A percentile compares a stretch with the other conserved stretches of the same genome.
phyloP scores from a whole-genome alignment of 2,329 filamentous ascomycete genomes.

The Polychaeton citri region DNA sequence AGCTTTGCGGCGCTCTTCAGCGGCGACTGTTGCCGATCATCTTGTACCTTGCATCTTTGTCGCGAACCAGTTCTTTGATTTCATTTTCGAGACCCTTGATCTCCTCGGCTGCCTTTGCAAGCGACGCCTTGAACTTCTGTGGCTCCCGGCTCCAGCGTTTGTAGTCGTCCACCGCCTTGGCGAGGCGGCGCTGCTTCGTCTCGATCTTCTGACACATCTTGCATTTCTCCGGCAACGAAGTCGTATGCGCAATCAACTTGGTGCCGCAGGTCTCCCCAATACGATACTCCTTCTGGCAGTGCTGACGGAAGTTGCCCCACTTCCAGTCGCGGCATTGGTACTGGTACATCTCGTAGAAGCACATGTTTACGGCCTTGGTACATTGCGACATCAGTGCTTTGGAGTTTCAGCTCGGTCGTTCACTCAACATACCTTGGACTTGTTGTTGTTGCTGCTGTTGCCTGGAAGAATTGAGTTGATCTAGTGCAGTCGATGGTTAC shows the following conservation, averaged over 20 bases:
- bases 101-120: slow-evolving; percentile 56
- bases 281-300: slow-evolving; percentile 89
- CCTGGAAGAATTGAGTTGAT: background rate
- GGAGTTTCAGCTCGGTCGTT: slow-evolving; percentile 1
- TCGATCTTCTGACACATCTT: slow-evolving; percentile 80
- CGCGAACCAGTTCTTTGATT: slow-evolving; percentile 45
- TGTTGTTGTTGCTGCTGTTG: background rate
- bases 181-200: slow-evolving; percentile 63
- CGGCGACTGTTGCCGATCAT: slow-evolving; percentile 10
- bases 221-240: slow-evolving; percentile 52
- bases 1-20: background rate
- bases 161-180: slow-evolving; percentile 63
- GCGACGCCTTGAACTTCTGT: slow-evolving; percentile 42
- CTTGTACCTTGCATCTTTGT: slow-evolving; percentile 15
- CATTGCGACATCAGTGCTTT: too few species aligned
- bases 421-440: background rate
- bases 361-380: too few species aligned
- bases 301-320: slow-evolving; percentile 85
- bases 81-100: slow-evolving; percentile 60
- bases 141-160: slow-evolving; percentile 65
- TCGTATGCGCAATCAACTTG: slow-evolving; percentile 73
- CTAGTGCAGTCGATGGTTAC: too few species aligned
- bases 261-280: slow-evolving; percentile 94
- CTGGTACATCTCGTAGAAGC: slow-evolving; percentile 85
- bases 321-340: slow-evolving; percentile 85